Conservation (phyloP, 2,329 filamentous ascomycete species). For the Talaromyces sp. region DNA sequence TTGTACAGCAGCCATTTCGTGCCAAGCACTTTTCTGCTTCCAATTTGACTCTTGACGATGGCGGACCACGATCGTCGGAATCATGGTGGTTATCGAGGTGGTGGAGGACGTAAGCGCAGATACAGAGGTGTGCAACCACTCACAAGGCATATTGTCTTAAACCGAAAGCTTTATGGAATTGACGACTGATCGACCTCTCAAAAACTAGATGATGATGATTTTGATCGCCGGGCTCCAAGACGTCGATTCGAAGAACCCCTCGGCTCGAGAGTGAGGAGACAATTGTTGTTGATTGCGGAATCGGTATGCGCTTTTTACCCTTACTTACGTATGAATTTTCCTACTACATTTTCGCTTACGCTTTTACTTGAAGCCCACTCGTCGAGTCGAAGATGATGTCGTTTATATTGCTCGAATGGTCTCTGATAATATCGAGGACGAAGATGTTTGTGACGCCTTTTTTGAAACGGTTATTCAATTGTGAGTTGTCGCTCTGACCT, state of each 20-base stretch:
- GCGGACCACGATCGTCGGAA: conserved; percentile 55
- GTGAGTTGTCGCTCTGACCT: conserved; percentile 39
- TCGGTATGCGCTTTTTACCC: conserved; percentile 47
- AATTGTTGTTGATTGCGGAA: conserved; percentile 76
- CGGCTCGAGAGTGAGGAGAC: conserved; percentile 68
- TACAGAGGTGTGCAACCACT: conserved; percentile 61
- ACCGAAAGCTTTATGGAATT: neutral
- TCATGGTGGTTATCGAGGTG: conserved; percentile 49
- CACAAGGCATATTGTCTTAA: neutral
- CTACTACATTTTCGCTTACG: neutral
- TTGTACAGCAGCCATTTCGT: too few relatives aligned
- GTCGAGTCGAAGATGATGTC: conserved; percentile 74
- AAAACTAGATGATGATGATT: conserved; percentile 67
- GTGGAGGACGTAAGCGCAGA: conserved; percentile 64
- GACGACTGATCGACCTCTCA: neutral
- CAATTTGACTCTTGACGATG: conserved; percentile 36
- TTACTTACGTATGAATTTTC: conserved; percentile 1
- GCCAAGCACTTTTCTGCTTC: neutral
- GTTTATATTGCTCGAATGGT: conserved; percentile 70
- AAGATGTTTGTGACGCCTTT: conserved; percentile 69
- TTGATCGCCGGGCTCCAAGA: conserved; percentile 67
- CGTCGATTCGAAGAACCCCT: conserved; percentile 71
- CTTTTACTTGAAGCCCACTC: conserved; percentile 52
- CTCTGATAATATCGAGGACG: conserved; percentile 80
- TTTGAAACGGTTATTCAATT: conserved; percentile 71